phyloP scores from a whole-genome alignment of 2,329 filamentous ascomycete species.

The Ophiostoma pallidulum region DNA sequence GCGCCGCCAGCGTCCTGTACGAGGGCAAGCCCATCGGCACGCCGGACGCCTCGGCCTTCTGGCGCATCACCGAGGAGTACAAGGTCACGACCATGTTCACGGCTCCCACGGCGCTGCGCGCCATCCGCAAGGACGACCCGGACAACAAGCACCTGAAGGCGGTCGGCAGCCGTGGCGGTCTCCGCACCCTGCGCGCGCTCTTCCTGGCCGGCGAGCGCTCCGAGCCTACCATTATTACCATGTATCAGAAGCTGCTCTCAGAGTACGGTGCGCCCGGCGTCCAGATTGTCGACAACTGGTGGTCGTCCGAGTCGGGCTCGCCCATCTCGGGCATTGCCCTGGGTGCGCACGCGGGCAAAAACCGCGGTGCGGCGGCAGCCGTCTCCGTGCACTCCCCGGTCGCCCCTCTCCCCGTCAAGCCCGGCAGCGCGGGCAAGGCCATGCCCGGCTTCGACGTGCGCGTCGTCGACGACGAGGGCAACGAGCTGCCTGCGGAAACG shows the following conservation, averaged over 20 bases:
- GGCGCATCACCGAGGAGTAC: slow-evolving; percentile 78
- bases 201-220: slow-evolving; percentile 87
- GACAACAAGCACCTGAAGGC: slow-evolving; percentile 56
- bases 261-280: slow-evolving; percentile 56
- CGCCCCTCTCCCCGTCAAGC: slow-evolving; percentile 55
- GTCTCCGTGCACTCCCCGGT: slow-evolving; percentile 16
- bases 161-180: slow-evolving; percentile 56
- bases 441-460: slow-evolving; percentile 88
- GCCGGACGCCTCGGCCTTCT: slow-evolving; percentile 78
- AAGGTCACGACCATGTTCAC: slow-evolving; percentile 78
- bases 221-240: slow-evolving; percentile 73
- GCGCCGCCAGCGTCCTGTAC: slow-evolving; percentile 78
- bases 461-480: slow-evolving; percentile 71
- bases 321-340: slow-evolving; percentile 49
- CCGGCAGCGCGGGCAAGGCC: slow-evolving; percentile 80
- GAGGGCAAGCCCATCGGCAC: slow-evolving; percentile 93
- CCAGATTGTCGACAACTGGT: slow-evolving; percentile 51
- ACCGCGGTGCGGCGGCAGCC: slow-evolving; percentile 36
- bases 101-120: slow-evolving; percentile 76
- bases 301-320: slow-evolving; percentile 50
- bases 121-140: slow-evolving; percentile 79
- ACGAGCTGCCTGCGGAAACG: slow-evolving; percentile 56
- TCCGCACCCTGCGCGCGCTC: slow-evolving; percentile 62
- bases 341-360: slow-evolving; percentile 47
- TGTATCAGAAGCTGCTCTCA: slow-evolving; percentile 66